Conservation (phyloP, 2,329 filamentous ascomycete species). For the Colletotrichum endophyticum region DNA sequence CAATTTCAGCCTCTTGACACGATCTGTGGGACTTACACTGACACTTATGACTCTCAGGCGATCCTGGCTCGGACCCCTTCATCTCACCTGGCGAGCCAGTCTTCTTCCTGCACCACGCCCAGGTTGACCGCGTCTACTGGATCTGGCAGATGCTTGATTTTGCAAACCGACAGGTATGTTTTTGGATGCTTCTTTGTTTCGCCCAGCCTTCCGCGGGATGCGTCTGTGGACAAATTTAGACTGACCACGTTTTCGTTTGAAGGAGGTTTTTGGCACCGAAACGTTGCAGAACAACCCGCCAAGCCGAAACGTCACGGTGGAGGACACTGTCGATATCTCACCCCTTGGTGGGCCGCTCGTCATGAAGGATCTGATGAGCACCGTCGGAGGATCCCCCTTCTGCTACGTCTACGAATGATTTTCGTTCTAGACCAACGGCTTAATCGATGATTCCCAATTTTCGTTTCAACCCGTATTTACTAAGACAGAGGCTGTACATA, state of each 20-base stretch:
- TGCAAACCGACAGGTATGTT: constrained; percentile 34
- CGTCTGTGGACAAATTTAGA: neutral
- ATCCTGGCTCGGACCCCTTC: constrained; percentile 50
- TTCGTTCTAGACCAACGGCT: neutral
- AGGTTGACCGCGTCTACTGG: constrained; percentile 51
- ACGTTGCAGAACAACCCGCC: constrained; percentile 45
- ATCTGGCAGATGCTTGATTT: constrained; percentile 52
- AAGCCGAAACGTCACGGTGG: constrained; percentile 44
- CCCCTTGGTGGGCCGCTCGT: constrained; percentile 36
- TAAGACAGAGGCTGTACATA: neutral
- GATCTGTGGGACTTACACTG: neutral
- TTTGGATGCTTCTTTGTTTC: neutral
- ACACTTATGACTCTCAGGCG: constrained; percentile 29
- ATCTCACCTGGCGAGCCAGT: constrained; percentile 48
- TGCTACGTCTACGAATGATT: constrained; percentile 45
- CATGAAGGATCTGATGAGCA: constrained; percentile 42
- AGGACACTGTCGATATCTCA: constrained; percentile 38
- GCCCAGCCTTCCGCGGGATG: neutral
- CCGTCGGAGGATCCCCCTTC: constrained; percentile 41
- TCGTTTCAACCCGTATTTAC: neutral
- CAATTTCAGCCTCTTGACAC: neutral
- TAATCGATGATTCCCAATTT: neutral
- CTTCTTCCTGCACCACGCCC: constrained; percentile 50
- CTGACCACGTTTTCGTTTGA: neutral
- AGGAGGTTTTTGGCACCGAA: constrained; percentile 42